Evolutionary conservation across 352 stramenopile species (phyloP), one percentile per base, ranked within the genome.

Genomic region (Phytophthora pinifolia): DNA sequence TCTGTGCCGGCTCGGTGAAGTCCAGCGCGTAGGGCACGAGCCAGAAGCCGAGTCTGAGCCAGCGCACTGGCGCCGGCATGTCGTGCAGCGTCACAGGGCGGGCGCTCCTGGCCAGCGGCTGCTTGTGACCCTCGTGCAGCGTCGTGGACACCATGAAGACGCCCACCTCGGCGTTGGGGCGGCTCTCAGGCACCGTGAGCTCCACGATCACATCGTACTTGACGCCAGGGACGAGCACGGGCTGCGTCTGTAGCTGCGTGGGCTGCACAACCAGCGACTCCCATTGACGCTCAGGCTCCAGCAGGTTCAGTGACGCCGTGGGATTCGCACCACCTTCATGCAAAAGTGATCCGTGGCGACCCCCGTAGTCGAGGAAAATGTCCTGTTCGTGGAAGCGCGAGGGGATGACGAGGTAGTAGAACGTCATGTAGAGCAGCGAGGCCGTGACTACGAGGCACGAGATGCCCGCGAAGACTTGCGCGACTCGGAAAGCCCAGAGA

Each of bases 201-300:
- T 91, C 80, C 30, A 93, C 62, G 25, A 87, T 81, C 20, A 93
- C 66, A 56, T 93, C 83, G 67, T 93, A 91, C 65, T 74, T 90
- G 15, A 89, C 67, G 2, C 80, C 75, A 13, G 80, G 75, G 15
- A 85, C 72, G 2, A 93, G 66, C 47, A 81, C 73, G 12, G 52
- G 38, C 15, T 65, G 33, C 27, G 54, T 54, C 14, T 27, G n/a
- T 3, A 59, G 4, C 17, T 66, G 51, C 22, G 22, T 3, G 6
- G 56, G n/a, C 33, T 51, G 54, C 15, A 68, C 46, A 7, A 76
- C 52, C 36, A 72, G 45, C 5, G 76, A 76, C 17, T 76, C 52
- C 81, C 81, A 92, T 39, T 92, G 81, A 32, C 85, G 75, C 46
- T 71, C 52, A 0, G 79, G 46, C 14, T 83, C 61, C 8, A 71